Conservation (phyloP, 352 stramenopile genomes). For the Phytophthora nicotianae region DNA sequence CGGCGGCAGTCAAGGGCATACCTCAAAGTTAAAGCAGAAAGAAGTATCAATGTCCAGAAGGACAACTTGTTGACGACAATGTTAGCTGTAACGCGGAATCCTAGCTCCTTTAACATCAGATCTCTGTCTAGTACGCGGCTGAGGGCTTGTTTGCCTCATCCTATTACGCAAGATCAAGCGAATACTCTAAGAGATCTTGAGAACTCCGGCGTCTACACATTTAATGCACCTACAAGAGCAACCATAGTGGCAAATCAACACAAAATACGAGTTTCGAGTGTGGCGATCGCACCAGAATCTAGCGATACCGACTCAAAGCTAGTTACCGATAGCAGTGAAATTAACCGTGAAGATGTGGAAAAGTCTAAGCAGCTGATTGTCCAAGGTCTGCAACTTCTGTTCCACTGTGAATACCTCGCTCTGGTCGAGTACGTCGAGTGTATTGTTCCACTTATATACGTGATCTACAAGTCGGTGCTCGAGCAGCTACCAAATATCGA, state of each 20-base stretch:
- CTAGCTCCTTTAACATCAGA: neutral
- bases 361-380: conserved; percentile 10
- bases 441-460: conserved; percentile 41
- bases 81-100: conserved; percentile 5
- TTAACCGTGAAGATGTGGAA: neutral
- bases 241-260: neutral
- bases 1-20: neutral
- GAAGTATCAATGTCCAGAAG: too few relatives aligned
- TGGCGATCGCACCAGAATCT: neutral
- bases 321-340: neutral
- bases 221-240: neutral
- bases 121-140: conserved; percentile 1
- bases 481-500: conserved; percentile 37
- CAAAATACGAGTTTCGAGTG: neutral
- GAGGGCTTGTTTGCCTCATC: conserved; percentile 13
- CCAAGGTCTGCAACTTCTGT: conserved; percentile 37
- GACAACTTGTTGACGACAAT: neutral
- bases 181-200: neutral
- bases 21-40: neutral
- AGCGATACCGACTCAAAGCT: neutral
- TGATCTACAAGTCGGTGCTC: conserved; percentile 37
- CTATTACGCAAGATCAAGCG: neutral
- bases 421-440: conserved; percentile 50
- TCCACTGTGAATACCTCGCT: conserved; percentile 40
- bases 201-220: neutral